Evolutionary conservation across 495 filamentous ascomycete genomes (phyloP).

Genomic region (Umbilicaria muhlenbergii): DNA sequence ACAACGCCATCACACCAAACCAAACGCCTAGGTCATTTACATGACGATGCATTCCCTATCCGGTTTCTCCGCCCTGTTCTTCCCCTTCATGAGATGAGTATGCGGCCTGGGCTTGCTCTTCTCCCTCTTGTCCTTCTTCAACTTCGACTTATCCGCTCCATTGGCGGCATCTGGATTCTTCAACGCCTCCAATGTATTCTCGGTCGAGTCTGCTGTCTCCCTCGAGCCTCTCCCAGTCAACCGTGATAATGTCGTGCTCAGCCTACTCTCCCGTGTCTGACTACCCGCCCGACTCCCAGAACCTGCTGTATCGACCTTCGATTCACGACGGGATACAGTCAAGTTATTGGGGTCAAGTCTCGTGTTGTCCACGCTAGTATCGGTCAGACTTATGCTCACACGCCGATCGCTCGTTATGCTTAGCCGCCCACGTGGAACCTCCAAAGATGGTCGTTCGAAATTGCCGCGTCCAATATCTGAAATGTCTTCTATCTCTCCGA

Average conservation of each 20-base stretch:
- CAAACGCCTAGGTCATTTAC: slow-evolving; percentile 20
- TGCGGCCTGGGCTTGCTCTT: slow-evolving; percentile 23
- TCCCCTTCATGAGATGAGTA: slow-evolving; percentile 22
- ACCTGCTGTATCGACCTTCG: slow-evolving; percentile 35
- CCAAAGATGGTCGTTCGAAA: not conserved
- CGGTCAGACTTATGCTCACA: not conserved
- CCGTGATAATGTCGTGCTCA: slow-evolving; percentile 50
- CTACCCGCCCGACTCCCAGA: slow-evolving; percentile 52
- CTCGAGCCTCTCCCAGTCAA: slow-evolving; percentile 29
- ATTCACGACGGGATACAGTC: slow-evolving; percentile 42
- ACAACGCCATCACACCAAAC: not conserved
- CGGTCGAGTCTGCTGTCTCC: slow-evolving; percentile 17
- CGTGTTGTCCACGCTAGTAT: not conserved
- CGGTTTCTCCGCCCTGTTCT: slow-evolving; percentile 32
- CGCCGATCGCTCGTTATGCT: slow-evolving; percentile 6
- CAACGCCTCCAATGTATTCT: slow-evolving; percentile 14
- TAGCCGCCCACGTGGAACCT: slow-evolving; percentile 4
- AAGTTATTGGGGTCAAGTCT: slow-evolving; percentile 28
- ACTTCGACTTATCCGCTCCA: slow-evolving; percentile 26
- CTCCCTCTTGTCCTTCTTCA: slow-evolving; percentile 24
- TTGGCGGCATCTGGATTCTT: slow-evolving; percentile 20
- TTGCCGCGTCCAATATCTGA: not conserved
- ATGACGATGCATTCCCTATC: slow-evolving; percentile 60
- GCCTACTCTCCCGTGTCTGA: slow-evolving; percentile 48
- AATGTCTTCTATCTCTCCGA: not conserved